Conservation (phyloP, 352 stramenopile genomes). For the Saprolegnia diclina region DNA sequence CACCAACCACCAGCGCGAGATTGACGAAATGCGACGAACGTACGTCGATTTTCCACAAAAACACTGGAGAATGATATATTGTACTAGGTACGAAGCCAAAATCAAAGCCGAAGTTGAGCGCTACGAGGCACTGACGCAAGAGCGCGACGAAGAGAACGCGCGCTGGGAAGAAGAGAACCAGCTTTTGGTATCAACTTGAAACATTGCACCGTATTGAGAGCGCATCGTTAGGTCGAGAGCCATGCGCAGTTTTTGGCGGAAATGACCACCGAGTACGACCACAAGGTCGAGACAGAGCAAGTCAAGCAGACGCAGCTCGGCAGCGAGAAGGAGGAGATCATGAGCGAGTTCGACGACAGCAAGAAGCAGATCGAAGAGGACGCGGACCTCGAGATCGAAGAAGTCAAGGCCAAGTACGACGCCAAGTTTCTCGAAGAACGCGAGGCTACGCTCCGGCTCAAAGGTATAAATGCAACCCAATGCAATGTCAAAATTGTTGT, state of each 20-base stretch:
- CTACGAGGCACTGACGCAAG: slow-evolving; percentile 54
- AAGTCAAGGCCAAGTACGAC: slow-evolving; percentile 83
- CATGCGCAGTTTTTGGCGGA: slow-evolving; percentile 41
- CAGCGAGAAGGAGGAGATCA: slow-evolving; percentile 79
- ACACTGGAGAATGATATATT: background rate
- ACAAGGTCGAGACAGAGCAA: slow-evolving; percentile 30
- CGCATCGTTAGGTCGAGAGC: slow-evolving; percentile 26
- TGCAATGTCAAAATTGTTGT: background rate
- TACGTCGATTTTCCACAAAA: background rate
- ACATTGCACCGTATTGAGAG: no score
- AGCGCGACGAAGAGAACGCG: slow-evolving; percentile 78
- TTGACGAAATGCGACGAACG: slow-evolving; percentile 63
- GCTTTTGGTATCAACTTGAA: slow-evolving; percentile 2
- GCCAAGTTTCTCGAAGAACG: slow-evolving; percentile 79
- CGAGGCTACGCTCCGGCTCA: slow-evolving; percentile 86
- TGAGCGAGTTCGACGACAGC: slow-evolving; percentile 68
- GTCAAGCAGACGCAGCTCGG: slow-evolving; percentile 69
- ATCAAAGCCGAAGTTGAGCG: slow-evolving; percentile 88
- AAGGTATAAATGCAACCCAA: slow-evolving; percentile 33
- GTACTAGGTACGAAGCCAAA: slow-evolving; percentile 85
- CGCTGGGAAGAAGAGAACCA: slow-evolving; percentile 37
- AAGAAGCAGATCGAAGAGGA: slow-evolving; percentile 76
- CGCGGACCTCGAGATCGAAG: slow-evolving; percentile 83
- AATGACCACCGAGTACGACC: slow-evolving; percentile 28
- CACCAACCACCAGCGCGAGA: slow-evolving; percentile 84